Evolutionary conservation across 306 rosid species (phyloP), one percentile per base, ranked within the genome.

Genomic region (Fragaria nilgerrensis): DNA sequence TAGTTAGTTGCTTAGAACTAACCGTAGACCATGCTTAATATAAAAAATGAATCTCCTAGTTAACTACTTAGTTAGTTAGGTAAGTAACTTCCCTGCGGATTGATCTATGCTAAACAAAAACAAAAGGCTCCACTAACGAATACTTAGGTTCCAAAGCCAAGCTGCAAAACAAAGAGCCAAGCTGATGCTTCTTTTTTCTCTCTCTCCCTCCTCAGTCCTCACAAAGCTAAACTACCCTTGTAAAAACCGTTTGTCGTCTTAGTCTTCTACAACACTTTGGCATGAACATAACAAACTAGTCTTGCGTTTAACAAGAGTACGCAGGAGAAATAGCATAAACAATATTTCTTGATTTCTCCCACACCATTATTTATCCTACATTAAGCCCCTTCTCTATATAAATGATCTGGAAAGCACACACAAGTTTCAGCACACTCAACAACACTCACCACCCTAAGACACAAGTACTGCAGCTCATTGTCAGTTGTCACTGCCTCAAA

Each of bases 271-370:
- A 23, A 32, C 34, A 22, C 64, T 1, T 23, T 58, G 64, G 16
- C 27, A 55, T 9, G 61, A 55, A 55, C 9, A 19, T 52, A 52
- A 20, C 61, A 55, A 69, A 50, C 22, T 20, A 44, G 48, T 61
- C 65, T 52, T n/a, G 29, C 22, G 62, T 70, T 78, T 34, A 45
- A 80, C 68, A 52, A 72, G 63, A 37, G 41, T 37, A 32, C 4
- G 4, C 4, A 37, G 41, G 41, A n/a, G 58, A 12, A 47, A 68
- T 1, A 6, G 23, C 53, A 68, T 29, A 47, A 47, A 48, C 53
- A 13, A 22, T 70, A 11, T 20, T 22, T 59, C 80, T 59, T 36
- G 73, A 69, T 68, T 68, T 56, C 73, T 19, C 76, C 80, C 45
- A 62, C 20, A 14, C 0, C 37, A n/a, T n/a, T n/a, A 41, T 16